These are phyloP conservation scores for Helminthosporium solani DNA, from an alignment of 2,329 filamentous ascomycete species.

Conservation along the genomic window DNA sequence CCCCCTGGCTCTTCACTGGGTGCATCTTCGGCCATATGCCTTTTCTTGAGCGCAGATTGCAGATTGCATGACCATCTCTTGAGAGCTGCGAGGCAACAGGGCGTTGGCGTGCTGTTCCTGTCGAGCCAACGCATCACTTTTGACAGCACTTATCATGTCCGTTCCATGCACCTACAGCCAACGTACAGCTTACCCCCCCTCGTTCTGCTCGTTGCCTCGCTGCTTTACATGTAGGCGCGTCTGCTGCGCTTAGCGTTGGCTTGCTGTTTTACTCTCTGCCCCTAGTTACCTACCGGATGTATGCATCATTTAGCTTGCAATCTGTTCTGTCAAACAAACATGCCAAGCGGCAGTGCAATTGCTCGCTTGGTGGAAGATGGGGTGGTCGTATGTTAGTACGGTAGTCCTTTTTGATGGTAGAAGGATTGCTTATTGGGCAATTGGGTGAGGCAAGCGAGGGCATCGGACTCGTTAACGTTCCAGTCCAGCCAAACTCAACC, in stretches of 20 bases:
- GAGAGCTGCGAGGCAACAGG: conserved; percentile 10
- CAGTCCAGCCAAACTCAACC: conserved; percentile 40
- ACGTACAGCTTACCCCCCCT: conserved; percentile 21
- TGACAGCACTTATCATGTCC: conserved; percentile 45
- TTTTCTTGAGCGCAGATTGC: conserved; percentile 21
- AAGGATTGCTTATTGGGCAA: conserved; percentile 31
- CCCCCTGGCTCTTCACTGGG: neutral
- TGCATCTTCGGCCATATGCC: conserved; percentile 17
- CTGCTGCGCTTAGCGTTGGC: conserved; percentile 41
- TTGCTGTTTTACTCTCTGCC: conserved; percentile 37
- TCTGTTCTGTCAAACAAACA: conserved; percentile 24
- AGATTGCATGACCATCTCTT: conserved; percentile 37
- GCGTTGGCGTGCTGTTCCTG: conserved; percentile 41
- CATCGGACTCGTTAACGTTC: conserved; percentile 24
- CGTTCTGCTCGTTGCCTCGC: conserved; percentile 24
- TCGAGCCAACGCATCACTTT: conserved; percentile 45
- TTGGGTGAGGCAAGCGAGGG: conserved; percentile 15
- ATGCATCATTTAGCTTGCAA: conserved; percentile 16
- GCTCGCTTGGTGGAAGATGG: conserved; percentile 33
- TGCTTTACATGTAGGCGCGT: conserved; percentile 39
- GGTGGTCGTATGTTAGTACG: conserved; percentile 33
- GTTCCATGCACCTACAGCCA: conserved; percentile 41
- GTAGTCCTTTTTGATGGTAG: conserved; percentile 26
- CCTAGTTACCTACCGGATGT: neutral
- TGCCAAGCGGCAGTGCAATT: conserved; percentile 31